These are phyloP conservation scores for Hypoxylon rickii DNA, from an alignment of 495 filamentous ascomycete genomes.

Conservation along the genomic window DNA sequence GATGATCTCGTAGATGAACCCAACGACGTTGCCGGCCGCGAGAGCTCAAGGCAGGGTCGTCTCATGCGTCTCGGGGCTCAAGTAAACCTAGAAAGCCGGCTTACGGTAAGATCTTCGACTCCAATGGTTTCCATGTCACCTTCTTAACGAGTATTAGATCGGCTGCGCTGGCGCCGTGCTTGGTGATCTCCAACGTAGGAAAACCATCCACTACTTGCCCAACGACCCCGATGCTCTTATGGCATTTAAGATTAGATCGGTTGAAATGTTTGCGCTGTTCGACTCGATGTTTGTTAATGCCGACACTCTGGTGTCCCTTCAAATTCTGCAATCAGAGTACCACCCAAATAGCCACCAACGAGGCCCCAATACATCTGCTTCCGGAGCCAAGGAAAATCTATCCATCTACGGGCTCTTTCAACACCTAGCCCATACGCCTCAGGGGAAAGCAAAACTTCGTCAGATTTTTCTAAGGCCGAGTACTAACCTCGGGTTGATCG, in stretches of 20 bases:
- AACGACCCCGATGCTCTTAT: constrained; percentile 53
- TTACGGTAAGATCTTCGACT: constrained; percentile 36
- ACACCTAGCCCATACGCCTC: constrained; percentile 76
- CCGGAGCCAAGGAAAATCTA: constrained; percentile 83
- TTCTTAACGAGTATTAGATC: constrained; percentile 35
- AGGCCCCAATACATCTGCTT: constrained; percentile 67
- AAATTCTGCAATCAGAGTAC: constrained; percentile 82
- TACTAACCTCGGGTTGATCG: constrained; percentile 66
- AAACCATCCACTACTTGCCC: constrained; percentile 61
- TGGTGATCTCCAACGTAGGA: constrained; percentile 73
- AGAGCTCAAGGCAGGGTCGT: constrained; percentile 59
- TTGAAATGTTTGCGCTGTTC: constrained; percentile 79
- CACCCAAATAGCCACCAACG: constrained; percentile 86
- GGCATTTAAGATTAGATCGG: constrained; percentile 61
- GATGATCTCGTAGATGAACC: constrained; percentile 49
- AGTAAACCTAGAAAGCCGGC: constrained; percentile 77
- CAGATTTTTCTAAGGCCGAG: constrained; percentile 87
- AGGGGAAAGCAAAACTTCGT: constrained; percentile 76
- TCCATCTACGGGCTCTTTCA: constrained; percentile 86
- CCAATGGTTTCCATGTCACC: neutral
- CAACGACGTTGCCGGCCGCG: constrained; percentile 45
- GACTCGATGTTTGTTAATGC: constrained; percentile 85
- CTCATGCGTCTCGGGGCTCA: constrained; percentile 71
- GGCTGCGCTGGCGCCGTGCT: constrained; percentile 89
- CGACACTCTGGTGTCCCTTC: constrained; percentile 79